phyloP scores from a whole-genome alignment of 257 asterid species.

The Solanum gandarillasii region DNA sequence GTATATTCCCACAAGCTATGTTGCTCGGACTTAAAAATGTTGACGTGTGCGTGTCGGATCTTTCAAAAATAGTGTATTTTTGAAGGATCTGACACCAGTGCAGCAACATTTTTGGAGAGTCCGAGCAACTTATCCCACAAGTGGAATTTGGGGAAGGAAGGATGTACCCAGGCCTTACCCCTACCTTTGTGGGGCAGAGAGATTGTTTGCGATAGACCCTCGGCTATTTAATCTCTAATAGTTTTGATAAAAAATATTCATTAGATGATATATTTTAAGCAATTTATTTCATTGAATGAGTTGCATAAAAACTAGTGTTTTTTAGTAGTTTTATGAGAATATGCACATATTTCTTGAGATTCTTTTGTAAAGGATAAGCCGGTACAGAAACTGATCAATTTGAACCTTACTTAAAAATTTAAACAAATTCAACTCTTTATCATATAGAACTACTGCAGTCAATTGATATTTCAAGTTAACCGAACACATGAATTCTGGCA shows the following conservation, averaged over 20 bases:
- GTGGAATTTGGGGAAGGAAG: background rate
- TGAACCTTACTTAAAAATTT: background rate
- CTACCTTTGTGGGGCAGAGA: background rate
- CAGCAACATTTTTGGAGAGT: background rate
- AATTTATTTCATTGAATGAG: background rate
- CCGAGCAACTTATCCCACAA: background rate
- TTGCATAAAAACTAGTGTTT: background rate
- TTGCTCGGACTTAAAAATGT: background rate
- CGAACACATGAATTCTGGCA: background rate
- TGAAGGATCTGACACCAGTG: background rate
- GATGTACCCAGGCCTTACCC: background rate
- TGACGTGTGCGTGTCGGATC: background rate
- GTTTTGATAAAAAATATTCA: background rate
- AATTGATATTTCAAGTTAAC: background rate
- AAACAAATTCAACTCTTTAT: background rate
- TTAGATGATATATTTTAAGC: background rate
- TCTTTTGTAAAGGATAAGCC: background rate
- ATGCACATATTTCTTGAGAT: background rate
- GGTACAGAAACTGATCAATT: background rate
- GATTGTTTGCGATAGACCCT: background rate
- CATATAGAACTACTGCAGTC: background rate
- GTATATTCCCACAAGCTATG: background rate
- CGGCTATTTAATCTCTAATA: background rate
- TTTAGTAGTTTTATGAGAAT: background rate
- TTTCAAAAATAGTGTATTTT: background rate